These are phyloP conservation scores for Trichoderma harzianum DNA, from an alignment of 2,329 filamentous ascomycete genomes.

Conservation along the genomic window DNA sequence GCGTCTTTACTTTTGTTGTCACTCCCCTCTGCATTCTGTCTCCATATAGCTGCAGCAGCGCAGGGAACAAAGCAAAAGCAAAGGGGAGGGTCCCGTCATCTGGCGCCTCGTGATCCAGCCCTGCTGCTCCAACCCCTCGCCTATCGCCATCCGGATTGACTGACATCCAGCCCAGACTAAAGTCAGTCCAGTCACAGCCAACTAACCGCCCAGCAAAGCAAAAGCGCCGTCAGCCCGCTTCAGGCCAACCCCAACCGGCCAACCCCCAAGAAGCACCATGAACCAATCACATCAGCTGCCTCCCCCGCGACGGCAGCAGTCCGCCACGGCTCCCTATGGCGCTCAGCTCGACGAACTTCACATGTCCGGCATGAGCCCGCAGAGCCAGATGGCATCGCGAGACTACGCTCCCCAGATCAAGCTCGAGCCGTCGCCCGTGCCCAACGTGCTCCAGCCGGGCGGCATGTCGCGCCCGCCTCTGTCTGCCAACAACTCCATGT, in stretches of 20 bases:
- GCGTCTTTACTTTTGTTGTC: not conserved
- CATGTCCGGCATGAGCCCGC: slow-evolving; percentile 47
- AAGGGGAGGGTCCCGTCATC: slow-evolving; percentile 15
- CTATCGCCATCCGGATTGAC: slow-evolving; percentile 10
- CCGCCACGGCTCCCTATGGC: slow-evolving; percentile 26
- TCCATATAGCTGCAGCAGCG: not conserved
- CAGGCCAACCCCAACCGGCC: slow-evolving; percentile 7
- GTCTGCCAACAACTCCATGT: slow-evolving; percentile 46
- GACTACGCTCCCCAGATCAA: slow-evolving; percentile 52
- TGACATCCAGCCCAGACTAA: not conserved
- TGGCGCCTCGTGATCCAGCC: slow-evolving; percentile 20
- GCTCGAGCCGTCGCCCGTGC: slow-evolving; percentile 49
- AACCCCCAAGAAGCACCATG: slow-evolving; percentile 27
- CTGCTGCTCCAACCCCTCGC: slow-evolving; percentile 12
- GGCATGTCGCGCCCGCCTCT: slow-evolving; percentile 40
- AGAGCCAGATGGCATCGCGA: slow-evolving; percentile 44
- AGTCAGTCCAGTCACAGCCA: not conserved
- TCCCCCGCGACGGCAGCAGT: slow-evolving; percentile 29
- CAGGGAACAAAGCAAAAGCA: not conserved
- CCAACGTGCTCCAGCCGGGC: slow-evolving; percentile 58
- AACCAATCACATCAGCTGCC: slow-evolving; percentile 41
- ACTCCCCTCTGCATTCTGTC: too few relatives aligned
- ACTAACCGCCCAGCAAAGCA: not conserved
- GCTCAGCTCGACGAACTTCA: slow-evolving; percentile 52
- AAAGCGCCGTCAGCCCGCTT: not conserved